These are phyloP conservation scores for Phaseolus coccineus DNA, from an alignment of 331 rosid genomes.

Conservation along the genomic window DNA sequence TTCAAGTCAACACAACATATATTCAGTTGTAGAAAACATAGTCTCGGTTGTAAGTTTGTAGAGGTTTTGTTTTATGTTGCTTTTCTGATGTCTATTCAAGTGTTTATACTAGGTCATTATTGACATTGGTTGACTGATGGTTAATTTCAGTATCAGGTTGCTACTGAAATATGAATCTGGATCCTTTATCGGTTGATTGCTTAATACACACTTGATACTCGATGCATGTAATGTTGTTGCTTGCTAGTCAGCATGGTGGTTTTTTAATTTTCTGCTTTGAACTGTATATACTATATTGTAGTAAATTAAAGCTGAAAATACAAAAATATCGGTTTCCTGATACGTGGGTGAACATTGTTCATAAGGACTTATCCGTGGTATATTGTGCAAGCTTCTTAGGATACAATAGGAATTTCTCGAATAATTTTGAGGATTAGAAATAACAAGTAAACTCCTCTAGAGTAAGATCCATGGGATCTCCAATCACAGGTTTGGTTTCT, in stretches of 20 bases:
- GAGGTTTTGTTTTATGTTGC: slow-evolving; percentile 34
- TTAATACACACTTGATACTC: slow-evolving; percentile 1
- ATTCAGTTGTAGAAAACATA: slow-evolving; percentile 44
- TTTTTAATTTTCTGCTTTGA: background rate
- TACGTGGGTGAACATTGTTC: no score
- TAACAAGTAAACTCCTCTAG: no score
- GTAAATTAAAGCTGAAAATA: no score
- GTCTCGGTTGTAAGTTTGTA: slow-evolving; percentile 40
- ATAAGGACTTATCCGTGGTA: no score
- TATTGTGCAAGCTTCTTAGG: no score
- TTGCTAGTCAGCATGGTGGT: background rate
- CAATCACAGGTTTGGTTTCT: no score
- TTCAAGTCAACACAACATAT: slow-evolving; percentile 20
- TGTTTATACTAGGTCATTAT: slow-evolving; percentile 22
- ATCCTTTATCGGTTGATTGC: background rate
- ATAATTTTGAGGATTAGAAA: no score
- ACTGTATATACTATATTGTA: no score
- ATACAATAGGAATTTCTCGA: no score
- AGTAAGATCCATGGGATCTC: no score
- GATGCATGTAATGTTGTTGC: background rate
- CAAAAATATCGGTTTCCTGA: no score
- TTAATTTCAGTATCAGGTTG: slow-evolving; percentile 12
- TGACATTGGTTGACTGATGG: slow-evolving; percentile 25
- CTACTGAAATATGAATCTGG: slow-evolving; percentile 19
- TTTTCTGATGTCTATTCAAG: slow-evolving; percentile 31